phyloP scores from a whole-genome alignment of 1,139 yeast species.

The Magnusiomyces fungicola region DNA sequence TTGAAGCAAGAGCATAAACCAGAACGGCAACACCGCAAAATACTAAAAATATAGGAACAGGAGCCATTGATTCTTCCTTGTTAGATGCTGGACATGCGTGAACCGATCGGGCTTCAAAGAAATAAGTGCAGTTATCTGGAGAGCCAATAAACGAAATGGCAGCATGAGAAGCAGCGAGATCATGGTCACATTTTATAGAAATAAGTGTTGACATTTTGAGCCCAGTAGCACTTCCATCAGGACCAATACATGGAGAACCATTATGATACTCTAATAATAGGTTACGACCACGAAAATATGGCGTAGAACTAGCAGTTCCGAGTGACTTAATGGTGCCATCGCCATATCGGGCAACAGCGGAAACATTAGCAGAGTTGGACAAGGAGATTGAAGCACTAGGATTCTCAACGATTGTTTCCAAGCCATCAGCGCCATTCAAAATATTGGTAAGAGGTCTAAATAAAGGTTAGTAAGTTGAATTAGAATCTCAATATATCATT shows the following conservation, averaged over 20 bases:
- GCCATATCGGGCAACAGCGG: constrained; percentile 59
- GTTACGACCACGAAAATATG: constrained; percentile 64
- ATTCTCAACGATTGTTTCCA: background rate
- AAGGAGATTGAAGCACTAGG: background rate
- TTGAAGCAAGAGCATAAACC: constrained; percentile 32
- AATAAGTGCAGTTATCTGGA: constrained; percentile 68
- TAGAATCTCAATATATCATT: too few species aligned
- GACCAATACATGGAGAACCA: constrained; percentile 60
- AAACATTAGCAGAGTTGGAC: constrained; percentile 36
- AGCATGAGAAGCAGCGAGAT: constrained; percentile 48
- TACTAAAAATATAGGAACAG: constrained; percentile 25
- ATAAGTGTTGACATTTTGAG: constrained; percentile 57
- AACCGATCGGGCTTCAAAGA: constrained; percentile 78
- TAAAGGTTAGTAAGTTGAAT: too few species aligned
- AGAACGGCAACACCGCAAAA: constrained; percentile 33
- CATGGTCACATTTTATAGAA: constrained; percentile 75
- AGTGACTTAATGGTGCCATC: constrained; percentile 50
- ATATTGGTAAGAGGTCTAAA: too few species aligned
- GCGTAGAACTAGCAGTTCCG: constrained; percentile 46
- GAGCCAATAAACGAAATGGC: constrained; percentile 64
- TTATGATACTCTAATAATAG: constrained; percentile 60
- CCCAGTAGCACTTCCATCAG: constrained; percentile 37
- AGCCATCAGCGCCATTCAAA: background rate
- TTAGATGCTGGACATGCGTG: constrained; percentile 85
- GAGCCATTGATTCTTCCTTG: constrained; percentile 31